Base-by-base conservation (phyloP, 2,329 filamentous ascomycete genomes). In the Malbranchea zuffiana region DNA sequence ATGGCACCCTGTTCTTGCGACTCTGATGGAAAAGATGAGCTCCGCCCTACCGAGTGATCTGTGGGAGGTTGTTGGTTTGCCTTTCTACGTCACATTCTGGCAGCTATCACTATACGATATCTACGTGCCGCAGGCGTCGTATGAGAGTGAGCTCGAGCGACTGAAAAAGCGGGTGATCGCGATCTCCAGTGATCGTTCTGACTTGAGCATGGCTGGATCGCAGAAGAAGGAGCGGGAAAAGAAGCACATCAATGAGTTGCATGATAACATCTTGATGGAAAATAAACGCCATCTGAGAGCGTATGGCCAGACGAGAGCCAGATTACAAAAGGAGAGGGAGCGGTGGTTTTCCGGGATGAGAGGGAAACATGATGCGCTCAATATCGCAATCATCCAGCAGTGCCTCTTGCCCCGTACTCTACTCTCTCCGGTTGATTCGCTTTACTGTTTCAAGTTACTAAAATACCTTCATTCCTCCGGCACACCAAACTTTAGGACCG, bases 41-140 rank as follows among this genome's bases (percentile, higher is more conserved):
- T 62, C 66, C 4, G 64, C 72, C 0, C 56, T 84, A 7, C 73
- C 81, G 1, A 60, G 72, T 2, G 70, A 75, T 5, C 72, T 77
- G 4, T 85, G 80, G 69, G 66, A 74, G 7, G 74, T 74, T 33
- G 72, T 95, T 35, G 86, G 77, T 28, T 69, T 85, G 1, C 77
- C 82, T 19, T 88, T 95, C 55, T 95, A 85, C 52, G 75, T 82
- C 28, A 82, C 82, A 0, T 98, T 98, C 61, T 98, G 90, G 90
- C 80, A 87, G 34, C 68, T 95, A 8, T 79, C 85, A 18, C 71
- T 92, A 3, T 78, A 82, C 30, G 88, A 98, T 54, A 67, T 95
- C 40, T 74, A 75, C 39, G 77, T 87, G 45, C 82, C 83, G 1
- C 75, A 75, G 43, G 71, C 76, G 21, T 82, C 80, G 42, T 98